Percentiles rank a stretch among this genome's conserved stretches.
phyloP scores from a whole-genome alignment of 2,329 filamentous ascomycete genomes.

The Phyllosticta citribraziliensis region DNA sequence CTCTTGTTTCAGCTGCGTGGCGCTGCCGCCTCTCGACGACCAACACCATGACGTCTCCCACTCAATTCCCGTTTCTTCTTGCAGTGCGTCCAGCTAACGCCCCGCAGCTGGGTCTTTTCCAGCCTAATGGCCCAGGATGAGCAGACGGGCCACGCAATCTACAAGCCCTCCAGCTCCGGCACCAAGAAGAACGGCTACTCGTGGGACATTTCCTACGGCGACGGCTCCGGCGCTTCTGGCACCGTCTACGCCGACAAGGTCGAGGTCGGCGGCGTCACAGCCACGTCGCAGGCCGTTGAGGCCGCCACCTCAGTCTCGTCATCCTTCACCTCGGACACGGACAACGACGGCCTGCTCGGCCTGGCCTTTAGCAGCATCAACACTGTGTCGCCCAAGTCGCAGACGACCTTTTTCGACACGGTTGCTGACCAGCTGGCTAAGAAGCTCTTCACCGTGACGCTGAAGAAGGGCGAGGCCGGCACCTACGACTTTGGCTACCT shows the following conservation, averaged over 20 bases:
- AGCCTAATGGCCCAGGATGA: conserved; percentile 42
- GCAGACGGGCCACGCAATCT: conserved; percentile 47
- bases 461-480: conserved; percentile 42
- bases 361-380: conserved; percentile 1
- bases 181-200: conserved; percentile 38
- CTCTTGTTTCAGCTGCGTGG: neutral
- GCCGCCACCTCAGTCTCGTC: conserved; percentile 50
- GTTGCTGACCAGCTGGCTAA: conserved; percentile 41
- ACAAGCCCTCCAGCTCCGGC: conserved; percentile 42
- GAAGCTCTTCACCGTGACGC: conserved; percentile 48
- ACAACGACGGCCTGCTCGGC: conserved; percentile 23
- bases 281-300: conserved; percentile 54
- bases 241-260: conserved; percentile 59
- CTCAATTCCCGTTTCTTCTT: neutral
- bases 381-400: conserved; percentile 40
- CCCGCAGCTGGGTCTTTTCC: conserved; percentile 55
- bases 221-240: conserved; percentile 53
- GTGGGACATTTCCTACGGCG: conserved; percentile 57
- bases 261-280: conserved; percentile 48
- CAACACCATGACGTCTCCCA: neutral
- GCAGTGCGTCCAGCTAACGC: conserved; percentile 9
- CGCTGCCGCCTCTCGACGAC: neutral
- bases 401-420: conserved; percentile 53
- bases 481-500: conserved; percentile 52
- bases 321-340: conserved; percentile 40